Conservation (phyloP, 2,329 filamentous ascomycete species). For the Alternaria infectoria region DNA sequence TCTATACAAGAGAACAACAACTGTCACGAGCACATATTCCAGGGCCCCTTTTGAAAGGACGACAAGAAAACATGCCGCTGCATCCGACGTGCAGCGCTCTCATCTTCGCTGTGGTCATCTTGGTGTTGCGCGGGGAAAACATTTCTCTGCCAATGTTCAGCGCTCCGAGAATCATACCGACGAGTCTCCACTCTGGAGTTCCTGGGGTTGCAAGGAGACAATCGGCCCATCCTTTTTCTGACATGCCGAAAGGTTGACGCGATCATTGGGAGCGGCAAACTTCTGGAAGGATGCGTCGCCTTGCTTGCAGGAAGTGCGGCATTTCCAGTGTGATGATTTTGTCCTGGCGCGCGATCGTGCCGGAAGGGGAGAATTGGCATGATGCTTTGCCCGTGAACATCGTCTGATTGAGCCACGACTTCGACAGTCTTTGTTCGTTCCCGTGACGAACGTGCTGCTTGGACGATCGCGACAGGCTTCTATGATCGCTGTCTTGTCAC, state of each 20-base stretch:
- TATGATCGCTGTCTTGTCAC: conserved; percentile 1
- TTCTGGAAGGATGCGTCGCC: not conserved
- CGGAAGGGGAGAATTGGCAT: not conserved
- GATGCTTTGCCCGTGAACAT: not conserved
- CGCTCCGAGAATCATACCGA: conserved; percentile 6
- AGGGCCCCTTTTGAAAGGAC: not conserved
- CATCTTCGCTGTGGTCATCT: not conserved
- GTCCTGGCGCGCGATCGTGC: not conserved
- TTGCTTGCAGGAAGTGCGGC: not conserved
- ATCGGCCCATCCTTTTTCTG: conserved; percentile 19
- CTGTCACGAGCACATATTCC: conserved; percentile 5
- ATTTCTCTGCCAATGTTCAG: not conserved
- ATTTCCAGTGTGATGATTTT: not conserved
- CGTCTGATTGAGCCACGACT: not conserved
- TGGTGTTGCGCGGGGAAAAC: not conserved
- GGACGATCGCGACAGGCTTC: not conserved
- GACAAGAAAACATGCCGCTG: conserved; percentile 4
- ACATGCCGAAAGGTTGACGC: conserved; percentile 7
- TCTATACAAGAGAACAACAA: not conserved
- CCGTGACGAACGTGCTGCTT: not conserved
- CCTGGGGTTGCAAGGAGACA: not conserved
- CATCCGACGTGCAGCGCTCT: not conserved
- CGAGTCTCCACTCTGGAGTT: conserved; percentile 2
- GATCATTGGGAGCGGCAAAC: not conserved
- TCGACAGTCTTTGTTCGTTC: not conserved